These are phyloP conservation scores for Flaveria linearis DNA, from an alignment of 129 eudicot genomes.

Conservation along the genomic window DNA sequence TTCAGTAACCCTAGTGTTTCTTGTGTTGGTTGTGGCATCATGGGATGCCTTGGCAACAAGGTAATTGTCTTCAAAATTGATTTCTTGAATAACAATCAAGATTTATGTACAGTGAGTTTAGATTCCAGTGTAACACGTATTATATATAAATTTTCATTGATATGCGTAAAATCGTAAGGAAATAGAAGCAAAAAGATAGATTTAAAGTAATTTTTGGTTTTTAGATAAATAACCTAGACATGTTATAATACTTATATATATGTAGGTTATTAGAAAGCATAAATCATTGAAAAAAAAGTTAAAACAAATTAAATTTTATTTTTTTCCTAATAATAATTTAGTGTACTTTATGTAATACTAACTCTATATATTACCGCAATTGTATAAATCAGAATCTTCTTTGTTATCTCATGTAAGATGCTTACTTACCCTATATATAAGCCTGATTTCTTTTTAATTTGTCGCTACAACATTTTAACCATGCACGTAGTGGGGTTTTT, in stretches of 20 bases:
- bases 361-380: neutral
- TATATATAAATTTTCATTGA: neutral
- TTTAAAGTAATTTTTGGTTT: no score
- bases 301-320: no score
- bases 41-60: constrained; percentile 93
- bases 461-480: neutral
- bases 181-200: no score
- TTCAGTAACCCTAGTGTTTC: constrained; percentile 67
- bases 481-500: neutral
- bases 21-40: constrained; percentile 84
- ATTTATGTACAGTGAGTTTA: neutral
- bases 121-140: neutral
- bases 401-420: neutral
- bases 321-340: no score
- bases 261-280: no score
- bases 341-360: no score
- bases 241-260: no score
- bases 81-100: neutral
- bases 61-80: constrained; percentile 30
- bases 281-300: no score
- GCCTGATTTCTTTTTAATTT: neutral
- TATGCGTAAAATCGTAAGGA: no score
- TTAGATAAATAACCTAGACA: no score
- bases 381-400: neutral
- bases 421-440: neutral